Evolutionary conservation across 257 asterid genomes (phyloP).

Genomic region (Agastache rugosa): DNA sequence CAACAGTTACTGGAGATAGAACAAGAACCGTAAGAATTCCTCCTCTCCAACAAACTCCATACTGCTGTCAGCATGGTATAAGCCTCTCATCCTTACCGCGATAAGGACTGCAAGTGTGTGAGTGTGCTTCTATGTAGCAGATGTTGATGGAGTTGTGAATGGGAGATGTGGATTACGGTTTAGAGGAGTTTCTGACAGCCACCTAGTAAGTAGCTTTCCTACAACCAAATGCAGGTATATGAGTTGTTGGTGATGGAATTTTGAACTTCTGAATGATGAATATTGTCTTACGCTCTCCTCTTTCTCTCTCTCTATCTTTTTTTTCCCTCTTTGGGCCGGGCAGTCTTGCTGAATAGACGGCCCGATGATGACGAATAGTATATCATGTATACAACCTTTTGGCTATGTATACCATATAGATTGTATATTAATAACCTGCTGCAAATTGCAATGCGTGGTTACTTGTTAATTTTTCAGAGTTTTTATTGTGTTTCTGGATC

Average conservation of each 20-base stretch:
- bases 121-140: neutral
- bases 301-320: neutral
- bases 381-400: constrained; percentile 34
- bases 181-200: constrained; percentile 8
- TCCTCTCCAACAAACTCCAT: constrained; percentile 23
- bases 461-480: neutral
- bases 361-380: constrained; percentile 31
- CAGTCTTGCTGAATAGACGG: neutral
- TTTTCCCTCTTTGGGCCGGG: neutral
- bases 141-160: neutral
- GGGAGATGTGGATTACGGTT: constrained; percentile 5
- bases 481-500: neutral
- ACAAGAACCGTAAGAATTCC: neutral
- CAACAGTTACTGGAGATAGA: constrained; percentile 55
- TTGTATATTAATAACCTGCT: constrained; percentile 33
- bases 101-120: neutral
- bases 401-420: constrained; percentile 32
- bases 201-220: constrained; percentile 21
- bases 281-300: neutral
- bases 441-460: constrained; percentile 20
- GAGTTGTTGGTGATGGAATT: constrained; percentile 22
- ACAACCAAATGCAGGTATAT: constrained; percentile 27
- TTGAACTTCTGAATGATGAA: constrained; percentile 14
- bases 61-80: neutral
- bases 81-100: neutral